Percentiles rank a stretch among this genome's conserved stretches.
Evolutionary conservation across 2,329 filamentous ascomycete genomes (phyloP).

Genomic region (Calonectria pseudoreteaudii): DNA sequence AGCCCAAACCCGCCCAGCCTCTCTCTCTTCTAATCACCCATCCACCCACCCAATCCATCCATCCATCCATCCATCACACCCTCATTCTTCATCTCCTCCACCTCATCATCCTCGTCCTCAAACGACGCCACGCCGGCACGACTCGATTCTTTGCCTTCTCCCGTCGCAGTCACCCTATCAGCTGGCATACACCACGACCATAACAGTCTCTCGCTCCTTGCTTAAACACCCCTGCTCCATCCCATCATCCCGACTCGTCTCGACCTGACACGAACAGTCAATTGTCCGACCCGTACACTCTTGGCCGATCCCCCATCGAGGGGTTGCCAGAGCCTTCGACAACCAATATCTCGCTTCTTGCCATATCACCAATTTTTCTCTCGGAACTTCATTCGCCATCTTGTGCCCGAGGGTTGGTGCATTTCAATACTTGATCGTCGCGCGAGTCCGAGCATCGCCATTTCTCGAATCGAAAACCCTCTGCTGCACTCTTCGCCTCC

Average conservation of each 20-base stretch:
- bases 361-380: constrained; percentile 13
- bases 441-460: constrained; percentile 22
- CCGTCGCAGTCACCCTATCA: constrained; percentile 10
- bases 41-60: constrained; percentile 12
- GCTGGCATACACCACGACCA: constrained; percentile 6
- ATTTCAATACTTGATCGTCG: constrained; percentile 11
- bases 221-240: constrained; percentile 11
- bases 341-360: constrained; percentile 10
- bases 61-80: constrained; percentile 15
- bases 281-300: constrained; percentile 24
- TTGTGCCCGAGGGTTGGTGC: constrained; percentile 1
- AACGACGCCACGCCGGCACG: constrained; percentile 9
- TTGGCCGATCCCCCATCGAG: constrained; percentile 30
- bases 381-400: background rate
- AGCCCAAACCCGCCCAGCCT: constrained; percentile 22
- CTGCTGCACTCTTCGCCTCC: constrained; percentile 20
- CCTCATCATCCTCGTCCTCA: constrained; percentile 15
- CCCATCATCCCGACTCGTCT: constrained; percentile 15
- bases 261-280: constrained; percentile 13
- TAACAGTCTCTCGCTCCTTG: constrained; percentile 1
- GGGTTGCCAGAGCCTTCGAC: constrained; percentile 28
- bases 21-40: constrained; percentile 22
- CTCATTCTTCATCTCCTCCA: constrained; percentile 9
- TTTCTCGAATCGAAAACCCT: constrained; percentile 25
- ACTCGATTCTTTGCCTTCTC: constrained; percentile 5